Evolutionary conservation across 345 rosid species (phyloP), one percentile per base, ranked within the genome.

Genomic region (Geranium brycei): DNA sequence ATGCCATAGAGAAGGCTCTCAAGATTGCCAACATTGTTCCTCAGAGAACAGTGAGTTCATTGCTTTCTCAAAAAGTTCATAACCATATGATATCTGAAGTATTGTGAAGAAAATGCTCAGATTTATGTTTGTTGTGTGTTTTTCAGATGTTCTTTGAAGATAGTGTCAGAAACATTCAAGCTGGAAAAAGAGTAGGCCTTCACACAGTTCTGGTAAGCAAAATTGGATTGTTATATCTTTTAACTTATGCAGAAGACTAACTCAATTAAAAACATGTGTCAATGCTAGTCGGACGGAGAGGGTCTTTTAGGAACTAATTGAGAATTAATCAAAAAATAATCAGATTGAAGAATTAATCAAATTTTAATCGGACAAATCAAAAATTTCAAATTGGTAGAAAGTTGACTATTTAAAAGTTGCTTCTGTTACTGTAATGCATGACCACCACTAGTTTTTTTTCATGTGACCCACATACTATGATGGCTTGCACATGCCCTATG

Each of bases 111-210:
- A 14, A 61, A 31, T 28, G 30, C 51, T 61, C 11, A 14, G 15
- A 7, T 12, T 19, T 28, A 23, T 0, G 17, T 17, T 57, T 65
- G 31, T 23, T 57, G 53, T 11, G 4, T 23, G 7, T 59, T 66
- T 61, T 67, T 62, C 86, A 91, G 98, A 55, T 89, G 61, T 89
- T 91, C 78, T 89, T 91, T 15, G 98, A 91, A 53, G 98, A 91
- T 57, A 91, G 96, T 73, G 31, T 73, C 59, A 82, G 95, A 17
- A 87, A 91, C 82, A 81, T 89, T 41, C 81, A 81, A 64, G 67
- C 91, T 4, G 96, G 82, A 17, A 87, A 85, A 72, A 70, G 72
- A 35, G 66, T 82, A 14, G 95, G 96, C 1, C 88, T 91, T 41
- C 78, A 83, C 64, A 87, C 96, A 1, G 95, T 87, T 6, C 67